These are phyloP conservation scores for Blastobotrys muscicola DNA, from an alignment of 805 yeast genomes.

Conservation along the genomic window DNA sequence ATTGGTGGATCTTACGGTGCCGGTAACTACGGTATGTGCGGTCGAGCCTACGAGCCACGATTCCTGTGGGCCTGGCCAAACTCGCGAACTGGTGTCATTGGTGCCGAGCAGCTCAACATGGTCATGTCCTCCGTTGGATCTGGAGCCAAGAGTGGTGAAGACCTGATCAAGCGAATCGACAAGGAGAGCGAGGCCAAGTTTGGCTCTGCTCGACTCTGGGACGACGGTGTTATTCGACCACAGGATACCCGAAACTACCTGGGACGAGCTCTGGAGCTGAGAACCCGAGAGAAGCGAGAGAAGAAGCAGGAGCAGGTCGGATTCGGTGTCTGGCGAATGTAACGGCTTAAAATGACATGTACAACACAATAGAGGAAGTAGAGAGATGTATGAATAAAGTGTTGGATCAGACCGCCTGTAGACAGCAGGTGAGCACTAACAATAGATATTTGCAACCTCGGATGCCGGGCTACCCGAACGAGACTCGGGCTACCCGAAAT, in stretches of 20 bases:
- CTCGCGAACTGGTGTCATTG: slow-evolving; percentile 27
- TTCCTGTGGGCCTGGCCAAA: slow-evolving; percentile 28
- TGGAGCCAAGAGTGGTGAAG: slow-evolving; percentile 12
- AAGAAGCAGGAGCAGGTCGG: slow-evolving; percentile 11
- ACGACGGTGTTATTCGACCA: slow-evolving; percentile 26
- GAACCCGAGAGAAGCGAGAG: slow-evolving; percentile 14
- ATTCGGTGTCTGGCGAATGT: slow-evolving; percentile 28
- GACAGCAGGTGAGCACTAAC: no score
- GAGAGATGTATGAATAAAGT: no score
- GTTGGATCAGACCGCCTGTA: no score
- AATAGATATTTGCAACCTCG: no score
- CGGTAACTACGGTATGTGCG: slow-evolving; percentile 29
- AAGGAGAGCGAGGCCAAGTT: slow-evolving; percentile 20
- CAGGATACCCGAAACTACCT: slow-evolving; percentile 22
- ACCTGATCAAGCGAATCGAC: slow-evolving; percentile 21
- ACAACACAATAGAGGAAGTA: no score
- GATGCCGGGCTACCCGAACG: no score
- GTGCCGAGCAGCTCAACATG: slow-evolving; percentile 26
- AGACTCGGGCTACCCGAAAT: no score
- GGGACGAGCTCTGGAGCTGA: slow-evolving; percentile 22
- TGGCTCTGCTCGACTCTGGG: slow-evolving; percentile 27
- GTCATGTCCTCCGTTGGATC: slow-evolving; percentile 25
- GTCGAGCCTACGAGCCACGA: slow-evolving; percentile 26
- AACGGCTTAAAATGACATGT: neutral
- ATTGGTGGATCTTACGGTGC: slow-evolving; percentile 28